Conservation (phyloP, 129 eudicot species). For the Artemisia argyi region DNA sequence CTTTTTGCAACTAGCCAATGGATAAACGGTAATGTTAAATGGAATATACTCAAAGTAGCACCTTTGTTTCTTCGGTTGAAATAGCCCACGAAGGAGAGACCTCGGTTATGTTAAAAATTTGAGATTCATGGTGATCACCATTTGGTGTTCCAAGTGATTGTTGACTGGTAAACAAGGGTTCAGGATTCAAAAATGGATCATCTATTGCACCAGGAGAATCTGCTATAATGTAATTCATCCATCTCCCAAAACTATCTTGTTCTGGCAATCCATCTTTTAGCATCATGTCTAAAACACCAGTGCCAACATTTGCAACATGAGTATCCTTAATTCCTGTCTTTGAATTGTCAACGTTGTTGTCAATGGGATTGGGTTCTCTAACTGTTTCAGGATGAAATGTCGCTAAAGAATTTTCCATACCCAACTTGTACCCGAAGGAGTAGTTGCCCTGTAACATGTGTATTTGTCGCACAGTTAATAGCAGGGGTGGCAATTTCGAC, state of each 20-base stretch:
- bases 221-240: constrained; percentile 64
- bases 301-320: constrained; percentile 31
- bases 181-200: constrained; percentile 40
- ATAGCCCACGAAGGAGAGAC: constrained; percentile 84
- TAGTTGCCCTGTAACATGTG: constrained; percentile 36
- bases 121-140: constrained; percentile 27
- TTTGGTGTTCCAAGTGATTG: constrained; percentile 30
- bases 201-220: constrained; percentile 67
- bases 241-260: constrained; percentile 80
- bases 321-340: constrained; percentile 26
- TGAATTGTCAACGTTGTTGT: constrained; percentile 27
- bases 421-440: constrained; percentile 22
- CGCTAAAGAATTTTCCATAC: constrained; percentile 27
- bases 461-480: constrained; percentile 7
- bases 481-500: background rate
- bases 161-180: constrained; percentile 42
- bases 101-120: constrained; percentile 68
- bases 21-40: background rate
- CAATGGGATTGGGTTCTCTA: constrained; percentile 29
- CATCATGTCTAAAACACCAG: constrained; percentile 32
- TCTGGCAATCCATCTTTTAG: constrained; percentile 47
- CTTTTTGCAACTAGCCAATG: constrained; percentile 8
- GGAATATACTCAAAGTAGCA: constrained; percentile 15
- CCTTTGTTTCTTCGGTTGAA: constrained; percentile 88
- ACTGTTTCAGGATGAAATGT: constrained; percentile 28